These are phyloP conservation scores for Fusarium compactum DNA, from an alignment of 2,329 filamentous ascomycete species.

Conservation along the genomic window DNA sequence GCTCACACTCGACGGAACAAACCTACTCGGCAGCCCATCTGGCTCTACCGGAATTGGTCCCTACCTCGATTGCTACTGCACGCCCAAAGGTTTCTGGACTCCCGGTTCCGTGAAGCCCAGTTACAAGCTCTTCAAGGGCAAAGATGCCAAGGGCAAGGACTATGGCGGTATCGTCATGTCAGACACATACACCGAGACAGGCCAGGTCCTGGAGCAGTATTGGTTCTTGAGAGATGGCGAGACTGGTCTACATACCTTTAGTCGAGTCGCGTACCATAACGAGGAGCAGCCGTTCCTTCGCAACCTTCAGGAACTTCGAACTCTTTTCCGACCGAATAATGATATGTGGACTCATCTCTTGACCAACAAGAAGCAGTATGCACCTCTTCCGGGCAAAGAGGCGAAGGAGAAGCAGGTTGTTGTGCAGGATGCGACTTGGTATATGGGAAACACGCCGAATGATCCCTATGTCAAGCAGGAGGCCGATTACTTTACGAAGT, in stretches of 20 bases:
- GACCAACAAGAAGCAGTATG: constrained; percentile 67
- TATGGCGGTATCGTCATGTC: constrained; percentile 72
- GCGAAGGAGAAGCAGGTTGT: constrained; percentile 57
- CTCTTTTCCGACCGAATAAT: constrained; percentile 70
- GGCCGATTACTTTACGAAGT: constrained; percentile 75
- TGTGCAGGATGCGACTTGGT: constrained; percentile 75
- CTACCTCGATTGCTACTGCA: constrained; percentile 74
- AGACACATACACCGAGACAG: constrained; percentile 68
- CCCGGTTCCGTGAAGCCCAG: constrained; percentile 62
- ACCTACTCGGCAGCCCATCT: constrained; percentile 62
- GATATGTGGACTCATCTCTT: constrained; percentile 71
- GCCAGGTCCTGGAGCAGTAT: constrained; percentile 72
- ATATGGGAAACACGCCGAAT: constrained; percentile 64
- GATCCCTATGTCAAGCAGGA: constrained; percentile 68
- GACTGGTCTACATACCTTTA: constrained; percentile 72
- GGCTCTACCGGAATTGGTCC: constrained; percentile 62
- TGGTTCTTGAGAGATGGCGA: constrained; percentile 73
- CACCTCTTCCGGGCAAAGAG: constrained; percentile 57
- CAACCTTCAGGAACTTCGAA: constrained; percentile 71
- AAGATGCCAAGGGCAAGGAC: constrained; percentile 60
- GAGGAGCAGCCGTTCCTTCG: constrained; percentile 66
- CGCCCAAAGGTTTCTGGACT: constrained; percentile 69
- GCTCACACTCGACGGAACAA: constrained; percentile 54
- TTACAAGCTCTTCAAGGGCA: constrained; percentile 60
- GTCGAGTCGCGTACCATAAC: constrained; percentile 70